A percentile compares a stretch with the other conserved stretches of the same genome.
Conservation (phyloP, 202 grass and related monocot genomes). For the Brachypodium distachyon region DNA sequence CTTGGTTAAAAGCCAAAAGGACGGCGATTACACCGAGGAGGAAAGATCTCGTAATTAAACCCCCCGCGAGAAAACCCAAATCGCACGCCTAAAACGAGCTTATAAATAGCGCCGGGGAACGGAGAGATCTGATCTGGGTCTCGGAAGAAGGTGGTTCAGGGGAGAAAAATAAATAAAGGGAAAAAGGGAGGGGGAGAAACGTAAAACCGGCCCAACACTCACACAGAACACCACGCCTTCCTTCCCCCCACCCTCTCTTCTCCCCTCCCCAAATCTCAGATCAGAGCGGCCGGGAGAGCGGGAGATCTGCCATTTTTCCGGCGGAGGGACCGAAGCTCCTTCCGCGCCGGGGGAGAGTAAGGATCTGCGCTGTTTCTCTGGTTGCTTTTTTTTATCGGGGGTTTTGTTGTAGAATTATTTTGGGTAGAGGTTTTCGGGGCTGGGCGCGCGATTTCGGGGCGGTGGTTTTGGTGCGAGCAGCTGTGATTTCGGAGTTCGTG, state of each 20-base stretch:
- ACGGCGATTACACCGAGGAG: background rate
- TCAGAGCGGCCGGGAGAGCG: background rate
- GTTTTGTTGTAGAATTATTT: too few species aligned
- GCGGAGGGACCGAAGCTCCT: background rate
- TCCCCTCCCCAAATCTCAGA: constrained; percentile 15
- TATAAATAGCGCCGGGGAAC: background rate
- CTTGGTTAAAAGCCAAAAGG: too few species aligned
- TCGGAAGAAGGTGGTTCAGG: background rate
- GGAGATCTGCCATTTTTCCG: background rate
- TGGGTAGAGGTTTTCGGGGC: too few species aligned
- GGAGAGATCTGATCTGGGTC: background rate
- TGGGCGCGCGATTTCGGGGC: background rate
- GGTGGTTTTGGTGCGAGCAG: background rate
- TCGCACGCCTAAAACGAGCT: too few species aligned
- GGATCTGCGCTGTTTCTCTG: background rate
- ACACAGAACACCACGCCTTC: constrained; percentile 1
- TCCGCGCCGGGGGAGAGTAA: background rate
- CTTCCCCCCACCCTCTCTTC: background rate
- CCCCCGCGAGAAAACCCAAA: too few species aligned
- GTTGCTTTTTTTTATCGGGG: background rate
- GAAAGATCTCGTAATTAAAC: too few species aligned
- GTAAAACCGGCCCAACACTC: background rate
- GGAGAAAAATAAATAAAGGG: background rate
- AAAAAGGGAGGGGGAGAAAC: background rate
- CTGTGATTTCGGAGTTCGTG: background rate